Evolutionary conservation across 2,329 filamentous ascomycete genomes (phyloP), one percentile per base, ranked within the genome.

Genomic region (Verticillium alfalfae): DNA sequence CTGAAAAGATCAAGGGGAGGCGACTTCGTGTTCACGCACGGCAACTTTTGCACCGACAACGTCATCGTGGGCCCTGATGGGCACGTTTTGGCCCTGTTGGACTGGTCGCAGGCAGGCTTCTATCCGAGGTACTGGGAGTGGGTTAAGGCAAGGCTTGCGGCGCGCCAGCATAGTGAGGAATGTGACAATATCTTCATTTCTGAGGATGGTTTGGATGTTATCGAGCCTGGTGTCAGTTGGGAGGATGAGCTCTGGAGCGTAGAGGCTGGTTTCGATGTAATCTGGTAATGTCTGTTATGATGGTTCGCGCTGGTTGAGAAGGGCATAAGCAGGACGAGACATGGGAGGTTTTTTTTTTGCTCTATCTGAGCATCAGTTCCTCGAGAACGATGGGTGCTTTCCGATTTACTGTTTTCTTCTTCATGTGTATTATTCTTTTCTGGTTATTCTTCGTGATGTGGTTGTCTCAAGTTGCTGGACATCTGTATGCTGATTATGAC

Each of bases 51-150:
- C 56, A 37, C 60, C 9, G 62, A 65, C 15, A 62, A 63, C 49
- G 58, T 63, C 37, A 26, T 58, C 56, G 39, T 61, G 34, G 22
- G 56, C 37, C 15, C 18, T 16, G 45, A 55, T 6, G 54, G 57
- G 22, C n/a, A 61, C 5, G 38, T 65, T 6, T 56, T 60, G 7
- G 64, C 57, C 9, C 45, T 66, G 16, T 34, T 57, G 16, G 56
- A 64, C 34, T 63, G 58, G 61, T 64, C 60, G 5, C 58, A 65
- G 34, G 36, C 59, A 26, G 62, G 64, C 15, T 64, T 60, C 45
- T 63, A 63, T 10, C 63, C 65, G 3, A 16, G 37, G 5, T 64
- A 60, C 55, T 65, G 59, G 62, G 63, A 65, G 54, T 65, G 62
- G 10, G 26, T 49, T 59, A 66, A 66, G 56, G 56, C 62, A 5